These are phyloP conservation scores for Hygrophila difformis DNA, from an alignment of 257 asterid species.

Conservation along the genomic window DNA sequence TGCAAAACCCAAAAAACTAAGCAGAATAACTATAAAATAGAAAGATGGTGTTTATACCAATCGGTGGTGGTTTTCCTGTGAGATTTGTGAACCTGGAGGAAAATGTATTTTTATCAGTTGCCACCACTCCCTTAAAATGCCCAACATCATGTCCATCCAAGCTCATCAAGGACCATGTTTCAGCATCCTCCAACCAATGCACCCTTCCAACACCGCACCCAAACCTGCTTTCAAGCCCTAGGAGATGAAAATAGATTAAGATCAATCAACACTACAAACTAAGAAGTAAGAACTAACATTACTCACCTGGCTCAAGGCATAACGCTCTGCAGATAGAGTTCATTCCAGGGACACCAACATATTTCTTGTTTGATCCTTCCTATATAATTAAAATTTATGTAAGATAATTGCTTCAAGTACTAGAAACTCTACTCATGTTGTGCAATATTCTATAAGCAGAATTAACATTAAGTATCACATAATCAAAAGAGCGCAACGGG, in stretches of 20 bases:
- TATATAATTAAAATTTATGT: constrained; percentile 27
- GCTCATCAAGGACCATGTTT: constrained; percentile 63
- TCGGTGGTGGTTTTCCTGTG: constrained; percentile 67
- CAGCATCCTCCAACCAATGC: constrained; percentile 59
- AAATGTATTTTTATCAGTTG: constrained; percentile 64
- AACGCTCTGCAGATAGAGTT: constrained; percentile 74
- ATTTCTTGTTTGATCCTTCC: constrained; percentile 59
- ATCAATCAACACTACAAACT: no score
- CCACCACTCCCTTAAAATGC: constrained; percentile 63
- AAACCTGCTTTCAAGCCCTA: constrained; percentile 68
- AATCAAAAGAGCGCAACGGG: background rate
- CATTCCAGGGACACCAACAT: constrained; percentile 91
- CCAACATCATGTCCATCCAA: constrained; percentile 65
- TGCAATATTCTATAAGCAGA: background rate
- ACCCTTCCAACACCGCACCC: constrained; percentile 60
- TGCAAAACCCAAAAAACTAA: background rate
- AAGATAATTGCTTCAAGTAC: constrained; percentile 14
- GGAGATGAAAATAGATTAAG: no score
- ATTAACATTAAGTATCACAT: background rate
- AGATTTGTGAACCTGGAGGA: constrained; percentile 56
- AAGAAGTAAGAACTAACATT: no score
- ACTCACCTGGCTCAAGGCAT: constrained; percentile 67
- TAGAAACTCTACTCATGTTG: background rate
- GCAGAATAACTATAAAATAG: background rate
- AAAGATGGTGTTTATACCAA: constrained; percentile 36